A percentile compares a stretch with the other conserved stretches of the same genome.
These are phyloP conservation scores for Conticribra weissflogii DNA, from an alignment of 108 stramenopile genomes.

Conservation along the genomic window DNA sequence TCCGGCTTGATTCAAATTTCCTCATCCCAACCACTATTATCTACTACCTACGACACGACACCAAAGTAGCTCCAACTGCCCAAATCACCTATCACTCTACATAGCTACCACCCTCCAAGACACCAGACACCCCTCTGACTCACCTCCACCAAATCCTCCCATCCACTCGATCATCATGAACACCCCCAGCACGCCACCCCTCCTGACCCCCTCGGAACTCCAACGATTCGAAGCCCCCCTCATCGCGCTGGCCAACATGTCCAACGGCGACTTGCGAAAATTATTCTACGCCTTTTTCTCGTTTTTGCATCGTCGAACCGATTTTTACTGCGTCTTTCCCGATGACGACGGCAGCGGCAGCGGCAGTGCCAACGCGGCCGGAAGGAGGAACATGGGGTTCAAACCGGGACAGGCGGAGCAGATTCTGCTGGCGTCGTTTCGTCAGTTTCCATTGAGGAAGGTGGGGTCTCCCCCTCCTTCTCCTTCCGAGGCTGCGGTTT, in stretches of 20 bases:
- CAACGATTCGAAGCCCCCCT: slow-evolving; percentile 68
- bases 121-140: neutral
- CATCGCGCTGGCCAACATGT: slow-evolving; percentile 71
- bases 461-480: slow-evolving; percentile 52
- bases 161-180: slow-evolving; percentile 12
- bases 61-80: neutral
- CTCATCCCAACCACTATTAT: no score
- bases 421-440: slow-evolving; percentile 79
- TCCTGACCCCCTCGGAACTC: slow-evolving; percentile 44
- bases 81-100: neutral
- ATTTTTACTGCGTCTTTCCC: slow-evolving; percentile 82
- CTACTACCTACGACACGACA: no score
- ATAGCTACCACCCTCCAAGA: neutral
- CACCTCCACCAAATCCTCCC: neutral
- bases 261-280: slow-evolving; percentile 74
- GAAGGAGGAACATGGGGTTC: slow-evolving; percentile 67
- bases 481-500: no score
- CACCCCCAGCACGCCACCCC: slow-evolving; percentile 6
- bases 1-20: no score
- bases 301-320: slow-evolving; percentile 86
- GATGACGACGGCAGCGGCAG: slow-evolving; percentile 53
- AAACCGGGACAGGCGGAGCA: slow-evolving; percentile 85
- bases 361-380: slow-evolving; percentile 15
- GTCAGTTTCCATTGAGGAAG: slow-evolving; percentile 82
- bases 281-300: slow-evolving; percentile 79